These are phyloP conservation scores for Penicillium sp. DNA, from an alignment of 2,329 filamentous ascomycete genomes.

Conservation along the genomic window DNA sequence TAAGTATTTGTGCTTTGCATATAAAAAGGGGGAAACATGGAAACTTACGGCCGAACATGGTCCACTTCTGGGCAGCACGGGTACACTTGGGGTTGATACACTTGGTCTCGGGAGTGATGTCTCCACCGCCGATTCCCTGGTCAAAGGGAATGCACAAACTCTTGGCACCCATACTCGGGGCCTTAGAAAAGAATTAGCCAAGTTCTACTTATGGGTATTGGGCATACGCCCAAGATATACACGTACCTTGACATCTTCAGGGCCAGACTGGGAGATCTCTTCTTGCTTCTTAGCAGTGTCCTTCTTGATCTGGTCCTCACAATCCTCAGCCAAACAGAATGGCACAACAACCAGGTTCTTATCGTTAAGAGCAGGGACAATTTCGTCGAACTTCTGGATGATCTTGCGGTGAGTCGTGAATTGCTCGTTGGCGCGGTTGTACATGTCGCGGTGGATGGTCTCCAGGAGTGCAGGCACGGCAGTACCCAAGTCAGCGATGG, in stretches of 20 bases:
- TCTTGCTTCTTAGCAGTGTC: slow-evolving; percentile 75
- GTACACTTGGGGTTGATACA: slow-evolving; percentile 89
- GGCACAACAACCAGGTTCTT: slow-evolving; percentile 95
- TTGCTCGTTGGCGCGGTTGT: slow-evolving; percentile 72
- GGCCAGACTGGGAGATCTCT: slow-evolving; percentile 56
- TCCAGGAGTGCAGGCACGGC: slow-evolving; percentile 82
- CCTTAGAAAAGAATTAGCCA: slow-evolving; percentile 50
- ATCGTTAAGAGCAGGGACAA: slow-evolving; percentile 83
- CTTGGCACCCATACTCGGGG: slow-evolving; percentile 77
- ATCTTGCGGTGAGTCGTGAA: slow-evolving; percentile 81
- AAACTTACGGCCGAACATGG: slow-evolving; percentile 80
- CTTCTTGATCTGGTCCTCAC: slow-evolving; percentile 95
- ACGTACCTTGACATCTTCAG: slow-evolving; percentile 61
- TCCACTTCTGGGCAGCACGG: slow-evolving; percentile 78
- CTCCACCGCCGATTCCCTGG: slow-evolving; percentile 76
- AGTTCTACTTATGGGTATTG: background rate
- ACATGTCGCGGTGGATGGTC: slow-evolving; percentile 85
- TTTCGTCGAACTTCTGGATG: slow-evolving; percentile 86
- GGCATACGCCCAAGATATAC: background rate
- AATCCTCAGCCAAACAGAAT: slow-evolving; percentile 80
- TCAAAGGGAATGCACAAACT: slow-evolving; percentile 80
- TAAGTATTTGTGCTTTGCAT: background rate
- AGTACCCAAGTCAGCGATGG: slow-evolving; percentile 72
- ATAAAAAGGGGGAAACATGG: background rate
- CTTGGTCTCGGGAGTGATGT: slow-evolving; percentile 76